Conservation (phyloP, 2,329 filamentous ascomycete genomes). For the Fusarium sp. region DNA sequence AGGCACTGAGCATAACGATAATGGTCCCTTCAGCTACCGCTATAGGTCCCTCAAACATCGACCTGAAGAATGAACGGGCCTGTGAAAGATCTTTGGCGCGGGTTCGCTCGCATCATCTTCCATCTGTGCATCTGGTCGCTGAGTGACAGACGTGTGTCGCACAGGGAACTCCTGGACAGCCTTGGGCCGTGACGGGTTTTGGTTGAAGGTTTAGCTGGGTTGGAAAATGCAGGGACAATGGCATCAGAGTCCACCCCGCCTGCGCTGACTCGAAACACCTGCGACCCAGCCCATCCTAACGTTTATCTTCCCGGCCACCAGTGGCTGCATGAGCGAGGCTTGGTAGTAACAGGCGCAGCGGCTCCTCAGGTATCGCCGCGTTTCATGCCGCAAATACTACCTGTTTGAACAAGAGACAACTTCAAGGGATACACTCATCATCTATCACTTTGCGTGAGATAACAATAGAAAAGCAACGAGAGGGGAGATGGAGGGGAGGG, state of each 20-base stretch:
- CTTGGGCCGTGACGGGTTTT: conserved; percentile 29
- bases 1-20: conserved; percentile 11
- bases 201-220: conserved; percentile 18
- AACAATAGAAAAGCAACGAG: conserved; percentile 33
- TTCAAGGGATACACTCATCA: conserved; percentile 37
- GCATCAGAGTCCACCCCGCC: conserved; percentile 34
- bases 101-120: conserved; percentile 36
- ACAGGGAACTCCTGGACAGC: conserved; percentile 41
- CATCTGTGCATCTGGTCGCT: conserved; percentile 39
- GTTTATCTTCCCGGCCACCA: conserved; percentile 5
- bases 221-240: conserved; percentile 28
- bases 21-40: conserved; percentile 34
- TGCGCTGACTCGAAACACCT: conserved; percentile 12
- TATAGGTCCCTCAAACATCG: conserved; percentile 24
- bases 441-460: conserved; percentile 16
- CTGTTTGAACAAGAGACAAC: conserved; percentile 21
- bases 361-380: conserved; percentile 32
- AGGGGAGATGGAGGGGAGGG: conserved; percentile 22
- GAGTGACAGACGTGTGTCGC: conserved; percentile 36
- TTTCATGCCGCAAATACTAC: conserved; percentile 33
- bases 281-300: not conserved
- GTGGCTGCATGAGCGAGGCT: conserved; percentile 27
- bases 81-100: conserved; percentile 29
- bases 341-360: conserved; percentile 16
- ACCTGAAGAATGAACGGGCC: conserved; percentile 38